Evolutionary conservation across 768 basidiomycete genomes (phyloP).

Genomic region (Pholiota molesta): DNA sequence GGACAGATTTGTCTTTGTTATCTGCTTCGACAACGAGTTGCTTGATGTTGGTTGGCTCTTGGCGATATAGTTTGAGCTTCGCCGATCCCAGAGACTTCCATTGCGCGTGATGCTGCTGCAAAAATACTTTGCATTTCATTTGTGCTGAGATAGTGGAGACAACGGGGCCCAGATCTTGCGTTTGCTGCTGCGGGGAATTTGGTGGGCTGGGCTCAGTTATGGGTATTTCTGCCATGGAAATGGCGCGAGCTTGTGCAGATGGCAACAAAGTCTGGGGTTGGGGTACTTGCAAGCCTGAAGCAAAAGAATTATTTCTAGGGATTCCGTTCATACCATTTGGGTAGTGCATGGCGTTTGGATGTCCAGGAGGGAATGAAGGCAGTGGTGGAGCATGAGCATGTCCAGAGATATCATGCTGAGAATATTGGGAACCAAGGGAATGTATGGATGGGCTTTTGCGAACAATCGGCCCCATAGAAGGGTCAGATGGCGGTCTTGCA

Average conservation of each 20-base stretch:
- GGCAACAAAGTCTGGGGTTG: constrained; percentile 61
- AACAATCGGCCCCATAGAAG: constrained; percentile 35
- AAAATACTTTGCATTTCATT: constrained; percentile 98
- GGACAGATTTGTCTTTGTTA: constrained; percentile 67
- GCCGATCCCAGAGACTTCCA: constrained; percentile 96
- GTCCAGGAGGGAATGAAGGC: constrained; percentile 42
- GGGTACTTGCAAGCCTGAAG: constrained; percentile 39
- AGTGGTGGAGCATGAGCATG: constrained; percentile 39
- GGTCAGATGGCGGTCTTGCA: constrained; percentile 54
- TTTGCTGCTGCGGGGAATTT: constrained; percentile 71
- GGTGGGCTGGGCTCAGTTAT: constrained; percentile 83
- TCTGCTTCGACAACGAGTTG: constrained; percentile 95
- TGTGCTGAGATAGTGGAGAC: constrained; percentile 80
- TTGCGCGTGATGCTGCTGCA: constrained; percentile 94
- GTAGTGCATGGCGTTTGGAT: constrained; percentile 21
- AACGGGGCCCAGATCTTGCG: constrained; percentile 63
- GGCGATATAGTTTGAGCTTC: constrained; percentile 82
- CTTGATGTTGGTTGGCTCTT: constrained; percentile 87
- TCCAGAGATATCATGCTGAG: constrained; percentile 42
- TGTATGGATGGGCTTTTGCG: constrained; percentile 61
- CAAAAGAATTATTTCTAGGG: constrained; percentile 42
- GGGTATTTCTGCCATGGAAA: constrained; percentile 54
- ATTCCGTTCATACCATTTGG: constrained; percentile 29
- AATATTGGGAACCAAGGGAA: constrained; percentile 56
- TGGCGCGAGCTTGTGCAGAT: constrained; percentile 59